phyloP scores from a whole-genome alignment of 1,284 basidiomycete species.

The Ceratobasidium sp. region DNA sequence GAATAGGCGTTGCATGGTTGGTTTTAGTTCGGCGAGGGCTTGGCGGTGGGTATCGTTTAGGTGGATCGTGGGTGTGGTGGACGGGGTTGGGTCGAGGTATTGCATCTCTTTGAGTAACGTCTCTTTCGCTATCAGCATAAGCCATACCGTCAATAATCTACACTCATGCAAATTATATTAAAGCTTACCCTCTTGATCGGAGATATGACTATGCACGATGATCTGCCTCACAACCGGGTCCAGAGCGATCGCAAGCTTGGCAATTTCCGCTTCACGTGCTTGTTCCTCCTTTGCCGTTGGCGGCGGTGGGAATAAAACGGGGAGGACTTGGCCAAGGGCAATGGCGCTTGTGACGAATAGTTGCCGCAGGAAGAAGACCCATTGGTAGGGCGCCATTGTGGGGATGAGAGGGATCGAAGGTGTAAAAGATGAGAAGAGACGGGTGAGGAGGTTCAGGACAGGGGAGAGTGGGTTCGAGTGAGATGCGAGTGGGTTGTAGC shows the following conservation, averaged over 20 bases:
- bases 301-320: constrained; percentile 69
- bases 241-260: constrained; percentile 23
- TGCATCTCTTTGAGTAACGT: constrained; percentile 2
- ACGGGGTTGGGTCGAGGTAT: background rate
- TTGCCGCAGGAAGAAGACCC: constrained; percentile 81
- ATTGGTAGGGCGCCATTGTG: constrained; percentile 73
- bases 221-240: constrained; percentile 29
- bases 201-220: constrained; percentile 26
- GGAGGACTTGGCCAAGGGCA: constrained; percentile 76
- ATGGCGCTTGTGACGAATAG: constrained; percentile 79
- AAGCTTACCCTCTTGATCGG: constrained; percentile 8
- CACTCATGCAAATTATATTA: background rate
- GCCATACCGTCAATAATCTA: too few relatives aligned
- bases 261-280: constrained; percentile 27
- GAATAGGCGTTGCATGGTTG: constrained; percentile 19
- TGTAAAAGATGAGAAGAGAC: constrained; percentile 59
- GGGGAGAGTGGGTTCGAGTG: constrained; percentile 55
- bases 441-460: constrained; percentile 47
- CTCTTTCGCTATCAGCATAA: constrained; percentile 2
- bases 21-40: background rate
- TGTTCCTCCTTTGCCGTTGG: constrained; percentile 23
- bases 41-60: constrained; percentile 14
- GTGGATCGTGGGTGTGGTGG: background rate
- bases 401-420: constrained; percentile 67
- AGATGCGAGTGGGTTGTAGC: constrained; percentile 55